phyloP scores from a whole-genome alignment of 805 yeast genomes.

The Schwanniomyces pseudopolymorphus region DNA sequence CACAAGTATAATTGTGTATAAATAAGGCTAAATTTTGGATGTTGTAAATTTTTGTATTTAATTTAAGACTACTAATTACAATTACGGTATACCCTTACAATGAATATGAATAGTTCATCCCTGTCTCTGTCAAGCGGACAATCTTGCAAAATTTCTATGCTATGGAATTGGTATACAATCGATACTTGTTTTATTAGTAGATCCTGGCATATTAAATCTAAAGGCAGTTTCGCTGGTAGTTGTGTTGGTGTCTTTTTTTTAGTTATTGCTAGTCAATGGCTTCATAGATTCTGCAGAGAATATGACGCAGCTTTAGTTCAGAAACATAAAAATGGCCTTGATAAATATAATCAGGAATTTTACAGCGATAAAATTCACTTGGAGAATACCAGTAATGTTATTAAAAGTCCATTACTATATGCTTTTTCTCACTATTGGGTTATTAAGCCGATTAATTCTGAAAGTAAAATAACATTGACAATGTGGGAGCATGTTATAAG shows the following conservation, averaged over 20 bases:
- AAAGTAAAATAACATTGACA: conserved; percentile 31
- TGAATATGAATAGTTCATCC: conserved; percentile 13
- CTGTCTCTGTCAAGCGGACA: conserved; percentile 1
- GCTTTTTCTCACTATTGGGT: conserved; percentile 37
- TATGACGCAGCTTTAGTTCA: conserved; percentile 35
- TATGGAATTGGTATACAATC: conserved; percentile 74
- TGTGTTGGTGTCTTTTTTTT: conserved; percentile 67
- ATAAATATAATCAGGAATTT: not conserved
- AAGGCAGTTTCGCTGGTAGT: conserved; percentile 69
- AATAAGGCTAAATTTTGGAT: too few species aligned
- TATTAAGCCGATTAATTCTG: conserved; percentile 10
- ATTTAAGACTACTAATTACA: too few species aligned
- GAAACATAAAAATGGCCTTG: not conserved
- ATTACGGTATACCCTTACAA: too few species aligned
- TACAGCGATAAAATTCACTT: not conserved
- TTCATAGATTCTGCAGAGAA: conserved; percentile 51
- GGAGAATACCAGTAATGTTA: not conserved
- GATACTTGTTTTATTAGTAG: conserved; percentile 63
- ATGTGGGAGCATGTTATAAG: conserved; percentile 53
- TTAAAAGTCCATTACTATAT: conserved; percentile 17
- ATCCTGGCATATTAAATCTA: conserved; percentile 60
- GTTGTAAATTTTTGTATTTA: too few species aligned
- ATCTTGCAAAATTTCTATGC: conserved; percentile 47
- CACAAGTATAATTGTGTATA: not conserved
- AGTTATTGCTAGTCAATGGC: conserved; percentile 57